These are phyloP conservation scores for Calonectria montana DNA, from an alignment of 2,329 filamentous ascomycete species.

Conservation along the genomic window DNA sequence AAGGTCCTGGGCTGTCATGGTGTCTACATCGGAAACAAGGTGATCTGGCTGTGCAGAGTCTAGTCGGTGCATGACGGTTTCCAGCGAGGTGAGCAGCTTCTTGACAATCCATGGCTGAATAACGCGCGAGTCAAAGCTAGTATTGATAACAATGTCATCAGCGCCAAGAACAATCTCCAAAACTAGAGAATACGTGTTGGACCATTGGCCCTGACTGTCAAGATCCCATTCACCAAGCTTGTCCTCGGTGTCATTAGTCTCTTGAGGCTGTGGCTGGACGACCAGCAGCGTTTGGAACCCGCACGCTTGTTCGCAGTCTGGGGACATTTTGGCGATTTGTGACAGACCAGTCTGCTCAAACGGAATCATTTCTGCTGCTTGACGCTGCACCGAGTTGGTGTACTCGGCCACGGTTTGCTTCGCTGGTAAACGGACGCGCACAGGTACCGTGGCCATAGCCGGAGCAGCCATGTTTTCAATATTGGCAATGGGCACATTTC, in stretches of 20 bases:
- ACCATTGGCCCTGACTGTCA: neutral
- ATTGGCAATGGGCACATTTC: constrained; percentile 35
- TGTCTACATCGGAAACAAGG: constrained; percentile 14
- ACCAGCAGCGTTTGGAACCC: constrained; percentile 25
- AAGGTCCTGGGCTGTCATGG: constrained; percentile 28
- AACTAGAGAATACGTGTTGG: constrained; percentile 9
- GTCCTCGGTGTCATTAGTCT: neutral
- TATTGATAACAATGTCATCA: neutral
- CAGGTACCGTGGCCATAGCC: constrained; percentile 25
- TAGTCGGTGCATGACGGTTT: constrained; percentile 17
- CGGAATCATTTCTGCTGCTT: constrained; percentile 20
- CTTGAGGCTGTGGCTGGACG: constrained; percentile 10
- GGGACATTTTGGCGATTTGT: neutral
- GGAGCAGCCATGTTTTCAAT: constrained; percentile 37
- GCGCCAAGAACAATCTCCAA: neutral
- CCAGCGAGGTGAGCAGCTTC: constrained; percentile 2
- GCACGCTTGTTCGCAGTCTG: neutral
- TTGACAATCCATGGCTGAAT: neutral
- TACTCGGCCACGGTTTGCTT: constrained; percentile 49
- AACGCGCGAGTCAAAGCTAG: constrained; percentile 8
- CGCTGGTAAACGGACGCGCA: constrained; percentile 40
- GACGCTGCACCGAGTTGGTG: constrained; percentile 46
- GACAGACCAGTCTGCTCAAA: constrained; percentile 27
- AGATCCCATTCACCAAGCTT: neutral
- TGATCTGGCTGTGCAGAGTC: neutral